phyloP scores from a whole-genome alignment of 495 filamentous ascomycete genomes.

The Penicillium tannophilum region DNA sequence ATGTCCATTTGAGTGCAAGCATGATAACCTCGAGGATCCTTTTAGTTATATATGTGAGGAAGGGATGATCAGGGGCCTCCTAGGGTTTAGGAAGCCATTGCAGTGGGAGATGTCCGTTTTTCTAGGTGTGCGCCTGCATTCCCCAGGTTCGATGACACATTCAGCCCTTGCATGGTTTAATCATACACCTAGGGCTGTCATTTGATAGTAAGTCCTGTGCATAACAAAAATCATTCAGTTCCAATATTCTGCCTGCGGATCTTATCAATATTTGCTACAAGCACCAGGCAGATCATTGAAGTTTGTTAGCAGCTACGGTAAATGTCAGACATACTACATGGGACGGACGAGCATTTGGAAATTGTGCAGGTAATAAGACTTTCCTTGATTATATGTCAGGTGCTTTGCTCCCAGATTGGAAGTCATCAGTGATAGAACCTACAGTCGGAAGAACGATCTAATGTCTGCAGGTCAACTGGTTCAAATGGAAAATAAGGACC shows the following conservation, averaged over 20 bases:
- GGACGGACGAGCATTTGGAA: no score
- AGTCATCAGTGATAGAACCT: no score
- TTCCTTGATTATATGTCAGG: no score
- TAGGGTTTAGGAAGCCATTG: not conserved
- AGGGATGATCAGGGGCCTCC: not conserved
- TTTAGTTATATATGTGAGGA: not conserved
- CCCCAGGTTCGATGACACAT: not conserved
- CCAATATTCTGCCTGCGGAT: not conserved
- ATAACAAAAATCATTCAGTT: not conserved
- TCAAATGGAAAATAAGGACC: not conserved
- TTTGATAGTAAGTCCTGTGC: not conserved
- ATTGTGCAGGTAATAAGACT: no score
- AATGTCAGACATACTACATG: no score
- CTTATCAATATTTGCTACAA: not conserved
- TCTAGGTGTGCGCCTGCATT: not conserved
- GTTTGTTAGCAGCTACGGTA: no score
- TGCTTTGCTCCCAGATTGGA: no score
- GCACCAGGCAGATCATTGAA: no score
- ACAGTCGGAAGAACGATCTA: no score
- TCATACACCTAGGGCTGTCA: not conserved
- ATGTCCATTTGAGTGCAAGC: not conserved
- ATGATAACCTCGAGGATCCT: not conserved
- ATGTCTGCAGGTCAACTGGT: no score
- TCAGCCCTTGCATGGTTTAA: not conserved
- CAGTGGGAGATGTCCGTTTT: not conserved